Base-by-base conservation (phyloP, 768 basidiomycete genomes). In the Lentinula detonsa region DNA sequence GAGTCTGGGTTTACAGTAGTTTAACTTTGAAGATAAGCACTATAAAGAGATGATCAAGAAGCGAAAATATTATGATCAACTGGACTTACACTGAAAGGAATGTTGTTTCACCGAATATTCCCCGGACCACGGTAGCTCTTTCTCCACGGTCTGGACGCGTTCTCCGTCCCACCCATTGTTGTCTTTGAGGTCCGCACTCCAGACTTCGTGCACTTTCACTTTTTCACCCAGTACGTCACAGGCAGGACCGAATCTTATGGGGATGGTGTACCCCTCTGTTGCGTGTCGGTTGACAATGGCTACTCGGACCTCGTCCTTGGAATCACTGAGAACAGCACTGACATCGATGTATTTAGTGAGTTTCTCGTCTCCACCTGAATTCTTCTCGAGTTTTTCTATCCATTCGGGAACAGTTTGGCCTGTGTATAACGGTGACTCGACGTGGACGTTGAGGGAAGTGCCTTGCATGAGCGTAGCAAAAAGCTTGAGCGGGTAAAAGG, bases 401-500 rank as follows among this genome's bases (percentile, higher is more conserved):
- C 80, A 85, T 10, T 74, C 63, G 2, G 85, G 85, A 40, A 83
- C 77, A 0, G 84, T 85, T 6, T 78, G 75, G 1, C 80, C 79
- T 0, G 64, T 63, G 67, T 79, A 82, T 3, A 64, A 60, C 5
- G 73, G 72, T 5, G 73, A 72, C 15, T 70, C 63, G 58, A 80
- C 72, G 59, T 76, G 68, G 35, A 81, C 69, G 35, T 71, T 62
- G 15, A 81, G 71, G 4, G 79, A 73, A 28, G 69, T 69, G 45
- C 83, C 82, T 40, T 76, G 78, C 85, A 87, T 87, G 57, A 81
- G 75, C 43, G 68, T 80, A 1, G 81, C 76, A 71, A 86, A 86
- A 28, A 85, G 74, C 21, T 78, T 74, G 9, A 85, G 74, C 2
- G 81, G 78, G 61, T 75, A 78, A 67, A 78, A 85, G 34, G 80